Base-by-base conservation (phyloP, 2,329 filamentous ascomycete species). In the Periconia sp. region DNA sequence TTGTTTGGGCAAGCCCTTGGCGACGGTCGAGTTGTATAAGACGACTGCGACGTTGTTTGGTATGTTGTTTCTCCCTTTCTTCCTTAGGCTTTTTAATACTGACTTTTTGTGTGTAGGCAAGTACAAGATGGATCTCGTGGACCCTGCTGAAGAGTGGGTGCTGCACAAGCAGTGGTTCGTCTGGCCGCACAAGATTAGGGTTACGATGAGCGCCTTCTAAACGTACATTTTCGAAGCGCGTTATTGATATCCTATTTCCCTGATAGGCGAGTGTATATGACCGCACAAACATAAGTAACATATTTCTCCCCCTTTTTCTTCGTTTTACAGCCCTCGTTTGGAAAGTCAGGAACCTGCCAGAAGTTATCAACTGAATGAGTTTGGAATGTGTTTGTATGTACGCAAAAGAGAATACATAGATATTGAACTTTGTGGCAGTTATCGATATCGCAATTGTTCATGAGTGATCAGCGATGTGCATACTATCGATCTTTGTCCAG, bases 21-120 rank as follows among this genome's bases (percentile, higher is more conserved):
- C 68, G 33, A 42, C 64, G 40, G 59, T 70, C 6, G 67, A 73
- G 56, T 44, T 71, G 48, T 64, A 62, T 42, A 86, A 86, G 74
- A 76, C 85, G 35, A 69, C 83, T 35, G 81, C 82, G 5, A 77
- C 81, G 35, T 52, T 82, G 45, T 72, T 80, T 56, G 61, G 58
- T 27, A 27, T 27, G 23, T 27, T 37, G 15, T 37, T 35, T 20
- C 11, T 37, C 13, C 33, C 15, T 11, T 11, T 5, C 15, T n/a
- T 37, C 11, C 13, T 37, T 37, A 5, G 5, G 11, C 3, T 37
- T 37, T 37, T 37, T 5, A n/a, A n/a, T 14, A 11, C 11, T 13
- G 33, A n/a, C 33, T 37, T 37, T 37, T 13, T n/a, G 15, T 11
- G 33, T 5, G 33, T 14, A 48, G 17, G 47, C 40, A 23, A 41